Evolutionary conservation across 1,284 basidiomycete genomes (phyloP), one percentile per base, ranked within the genome.

Genomic region (Pyrrhoderma noxium): DNA sequence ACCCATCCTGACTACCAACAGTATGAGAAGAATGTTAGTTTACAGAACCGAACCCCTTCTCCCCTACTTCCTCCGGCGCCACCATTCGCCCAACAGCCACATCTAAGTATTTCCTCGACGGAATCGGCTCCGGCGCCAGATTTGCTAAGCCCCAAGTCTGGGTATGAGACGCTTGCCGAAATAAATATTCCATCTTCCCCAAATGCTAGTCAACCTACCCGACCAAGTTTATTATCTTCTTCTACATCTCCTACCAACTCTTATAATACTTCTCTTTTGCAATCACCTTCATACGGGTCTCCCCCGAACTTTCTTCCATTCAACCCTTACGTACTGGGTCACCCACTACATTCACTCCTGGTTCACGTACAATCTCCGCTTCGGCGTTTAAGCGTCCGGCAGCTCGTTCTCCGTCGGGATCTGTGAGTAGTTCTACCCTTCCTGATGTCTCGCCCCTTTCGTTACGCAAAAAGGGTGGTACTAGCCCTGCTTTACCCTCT

Each of bases 361-460:
- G 38, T 16, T 53, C 69, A 11, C 73, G 80, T 34, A 89, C 77
- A 39, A 87, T 89, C 51, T 79, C 83, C 1, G 85, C 85, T 0
- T 82, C 84, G 7, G 85, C 85, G 19, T 89, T 89, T 67, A 76
- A 76, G 61, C 70, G 82, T n/a, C 75, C 70, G 9, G 67, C 70
- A 41, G 66, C 65, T 4, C 71, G 74, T 44, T 65, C 65, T 37
- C 60, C 65, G 22, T 64, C 59, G 47, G 49, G 54, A 35, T 18
- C 18, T 2, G 18, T 35, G 27, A 13, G 36, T 13, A 9, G 11
- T 21, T 56, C 35, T 60, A 55, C 9, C 36, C 19, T 57, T 13
- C 67, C 65, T 14, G 77, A 77, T 45, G 70, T 68, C 36, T 73
- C 63, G 40, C 79, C 79, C 23, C 57, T 79, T 50, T 65, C 67